phyloP scores from a whole-genome alignment of 75 land plant genomes.

The Pinus taeda region DNA sequence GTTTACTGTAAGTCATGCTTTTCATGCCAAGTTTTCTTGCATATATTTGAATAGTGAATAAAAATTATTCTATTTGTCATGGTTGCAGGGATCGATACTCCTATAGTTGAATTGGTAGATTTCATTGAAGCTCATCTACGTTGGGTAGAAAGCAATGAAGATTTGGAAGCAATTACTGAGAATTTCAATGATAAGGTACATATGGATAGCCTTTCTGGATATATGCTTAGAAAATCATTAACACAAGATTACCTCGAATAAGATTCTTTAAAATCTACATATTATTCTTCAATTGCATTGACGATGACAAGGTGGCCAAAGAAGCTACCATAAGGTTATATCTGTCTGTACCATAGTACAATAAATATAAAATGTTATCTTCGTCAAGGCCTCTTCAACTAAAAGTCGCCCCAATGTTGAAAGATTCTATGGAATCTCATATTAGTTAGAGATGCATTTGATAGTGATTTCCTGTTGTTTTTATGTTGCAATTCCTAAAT shows the following conservation, averaged over 20 bases:
- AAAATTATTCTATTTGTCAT: not conserved
- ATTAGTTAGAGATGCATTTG: not conserved
- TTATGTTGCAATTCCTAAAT: not conserved
- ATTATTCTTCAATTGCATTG: not conserved
- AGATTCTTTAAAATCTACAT: not conserved
- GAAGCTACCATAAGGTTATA: not conserved
- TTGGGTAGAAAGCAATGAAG: not conserved
- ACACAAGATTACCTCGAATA: not conserved
- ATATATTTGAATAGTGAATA: not conserved
- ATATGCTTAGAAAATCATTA: not conserved
- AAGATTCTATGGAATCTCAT: not conserved
- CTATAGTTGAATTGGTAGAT: slow-evolving; percentile 11
- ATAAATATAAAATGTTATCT: not conserved
- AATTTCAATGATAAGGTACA: not conserved
- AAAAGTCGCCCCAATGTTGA: not conserved
- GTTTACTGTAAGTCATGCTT: not conserved
- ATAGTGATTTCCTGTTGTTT: not conserved
- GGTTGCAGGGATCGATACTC: slow-evolving; percentile 5
- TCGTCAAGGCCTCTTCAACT: not conserved
- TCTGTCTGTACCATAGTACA: not conserved
- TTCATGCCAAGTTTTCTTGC: not conserved
- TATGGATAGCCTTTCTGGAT: not conserved
- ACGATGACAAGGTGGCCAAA: not conserved
- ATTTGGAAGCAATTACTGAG: not conserved
- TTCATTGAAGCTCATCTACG: slow-evolving; percentile 7